Evolutionary conservation across 2,329 filamentous ascomycete species (phyloP).

Genomic region (Magnaporthales sp.): DNA sequence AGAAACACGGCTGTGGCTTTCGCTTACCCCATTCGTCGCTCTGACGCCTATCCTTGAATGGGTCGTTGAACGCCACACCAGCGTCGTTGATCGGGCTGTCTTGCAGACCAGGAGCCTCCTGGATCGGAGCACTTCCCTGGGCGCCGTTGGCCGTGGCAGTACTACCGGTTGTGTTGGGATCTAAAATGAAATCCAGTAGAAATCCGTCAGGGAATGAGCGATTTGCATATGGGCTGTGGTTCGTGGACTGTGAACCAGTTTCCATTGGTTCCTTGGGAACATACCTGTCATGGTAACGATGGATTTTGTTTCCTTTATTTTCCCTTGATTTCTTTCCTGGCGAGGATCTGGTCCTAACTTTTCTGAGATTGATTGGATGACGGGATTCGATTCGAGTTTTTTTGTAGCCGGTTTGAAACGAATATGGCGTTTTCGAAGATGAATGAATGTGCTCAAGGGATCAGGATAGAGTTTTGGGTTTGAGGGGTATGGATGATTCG

Average conservation of each 20-base stretch:
- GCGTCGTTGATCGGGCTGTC: background rate
- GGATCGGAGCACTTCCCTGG: constrained; percentile 8
- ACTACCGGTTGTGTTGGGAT: background rate
- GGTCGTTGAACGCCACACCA: background rate
- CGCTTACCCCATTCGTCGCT: constrained; percentile 42
- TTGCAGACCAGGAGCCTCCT: constrained; percentile 13
- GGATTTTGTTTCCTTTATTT: background rate
- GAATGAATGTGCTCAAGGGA: background rate
- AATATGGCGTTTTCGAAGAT: background rate
- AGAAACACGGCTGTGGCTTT: background rate
- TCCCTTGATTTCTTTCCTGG: background rate
- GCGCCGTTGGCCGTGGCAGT: background rate
- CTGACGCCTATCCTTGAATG: constrained; percentile 21
- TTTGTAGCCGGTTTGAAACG: background rate
- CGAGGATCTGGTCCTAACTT: background rate
- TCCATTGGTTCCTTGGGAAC: background rate
- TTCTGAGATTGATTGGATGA: background rate
- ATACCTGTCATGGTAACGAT: background rate
- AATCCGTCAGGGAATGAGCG: background rate
- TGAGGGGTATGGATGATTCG: background rate
- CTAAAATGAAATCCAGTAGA: background rate
- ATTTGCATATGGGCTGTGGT: background rate
- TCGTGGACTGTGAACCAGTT: background rate
- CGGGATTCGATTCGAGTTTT: background rate
- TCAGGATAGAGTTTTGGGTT: background rate